phyloP scores from a whole-genome alignment of 441 rosid species.

The Oxalis stricta region DNA sequence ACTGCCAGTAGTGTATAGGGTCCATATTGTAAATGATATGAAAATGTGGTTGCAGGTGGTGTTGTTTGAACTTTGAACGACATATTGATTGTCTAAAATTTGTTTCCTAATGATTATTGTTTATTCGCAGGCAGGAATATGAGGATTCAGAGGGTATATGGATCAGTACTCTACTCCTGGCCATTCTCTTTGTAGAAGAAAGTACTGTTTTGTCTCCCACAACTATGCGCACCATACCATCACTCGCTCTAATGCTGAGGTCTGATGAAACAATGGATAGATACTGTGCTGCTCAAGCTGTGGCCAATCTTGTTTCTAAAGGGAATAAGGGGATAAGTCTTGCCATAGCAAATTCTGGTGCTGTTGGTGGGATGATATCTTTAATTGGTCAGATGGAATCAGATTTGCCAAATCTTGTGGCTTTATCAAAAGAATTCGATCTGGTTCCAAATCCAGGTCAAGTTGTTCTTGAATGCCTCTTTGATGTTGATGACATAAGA shows the following conservation, averaged over 20 bases:
- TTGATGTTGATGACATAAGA: constrained; percentile 69
- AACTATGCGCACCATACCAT: constrained; percentile 50
- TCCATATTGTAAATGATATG: too few relatives aligned
- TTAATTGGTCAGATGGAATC: constrained; percentile 48
- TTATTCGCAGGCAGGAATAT: constrained; percentile 36
- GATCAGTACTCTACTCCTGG: constrained; percentile 60
- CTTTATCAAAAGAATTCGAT: constrained; percentile 56
- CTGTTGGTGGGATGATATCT: constrained; percentile 49
- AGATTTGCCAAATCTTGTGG: constrained; percentile 35
- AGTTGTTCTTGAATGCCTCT: constrained; percentile 56
- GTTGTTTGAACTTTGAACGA: neutral
- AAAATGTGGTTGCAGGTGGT: too few relatives aligned
- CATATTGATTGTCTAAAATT: neutral
- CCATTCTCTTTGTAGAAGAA: constrained; percentile 60
- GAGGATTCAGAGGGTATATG: constrained; percentile 68
- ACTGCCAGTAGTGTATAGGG: too few relatives aligned
- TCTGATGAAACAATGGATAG: constrained; percentile 64
- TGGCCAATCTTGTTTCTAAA: constrained; percentile 52
- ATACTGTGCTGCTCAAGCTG: constrained; percentile 76
- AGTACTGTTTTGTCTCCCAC: constrained; percentile 39
- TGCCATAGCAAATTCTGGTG: constrained; percentile 58
- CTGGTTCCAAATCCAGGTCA: constrained; percentile 54
- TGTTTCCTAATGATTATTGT: constrained; percentile 6
- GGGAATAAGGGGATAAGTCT: constrained; percentile 47
- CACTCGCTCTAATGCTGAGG: constrained; percentile 53